Evolutionary conservation across 2,329 filamentous ascomycete species (phyloP).

Genomic region (Neocucurbitaria cava): DNA sequence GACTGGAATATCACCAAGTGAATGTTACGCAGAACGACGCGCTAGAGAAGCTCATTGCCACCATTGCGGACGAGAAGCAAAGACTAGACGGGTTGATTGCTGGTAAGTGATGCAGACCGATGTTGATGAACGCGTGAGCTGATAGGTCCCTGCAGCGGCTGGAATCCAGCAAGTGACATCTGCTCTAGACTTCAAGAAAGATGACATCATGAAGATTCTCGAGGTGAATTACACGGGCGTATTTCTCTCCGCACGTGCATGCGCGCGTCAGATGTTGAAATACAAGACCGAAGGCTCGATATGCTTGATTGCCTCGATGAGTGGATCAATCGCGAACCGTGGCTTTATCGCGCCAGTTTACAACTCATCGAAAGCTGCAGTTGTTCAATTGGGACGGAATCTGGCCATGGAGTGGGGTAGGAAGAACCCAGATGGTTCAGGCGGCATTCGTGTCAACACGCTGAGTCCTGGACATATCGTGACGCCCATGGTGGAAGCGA

Average conservation of each 20-base stretch:
- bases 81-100: slow-evolving; percentile 80
- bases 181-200: slow-evolving; percentile 74
- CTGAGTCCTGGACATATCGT: slow-evolving; percentile 80
- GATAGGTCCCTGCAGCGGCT: slow-evolving; percentile 56
- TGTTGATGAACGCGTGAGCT: neutral
- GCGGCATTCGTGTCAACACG: slow-evolving; percentile 79
- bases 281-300: slow-evolving; percentile 65
- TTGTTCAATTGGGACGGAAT: slow-evolving; percentile 73
- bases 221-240: slow-evolving; percentile 66
- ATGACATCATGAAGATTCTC: slow-evolving; percentile 66
- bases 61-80: slow-evolving; percentile 72
- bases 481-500: slow-evolving; percentile 80
- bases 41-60: slow-evolving; percentile 70
- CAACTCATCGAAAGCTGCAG: slow-evolving; percentile 77
- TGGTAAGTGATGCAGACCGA: slow-evolving; percentile 16
- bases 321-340: slow-evolving; percentile 65
- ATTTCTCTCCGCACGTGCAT: slow-evolving; percentile 66
- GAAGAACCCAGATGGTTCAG: slow-evolving; percentile 54
- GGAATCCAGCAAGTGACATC: slow-evolving; percentile 81
- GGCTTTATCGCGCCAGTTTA: slow-evolving; percentile 71
- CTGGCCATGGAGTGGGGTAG: slow-evolving; percentile 72
- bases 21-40: slow-evolving; percentile 75
- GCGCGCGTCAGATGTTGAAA: slow-evolving; percentile 66
- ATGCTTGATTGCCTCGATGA: slow-evolving; percentile 68
- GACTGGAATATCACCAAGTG: slow-evolving; percentile 75